Percentiles rank a stretch among this genome's conserved stretches.
These are phyloP conservation scores for Filobasidium floriforme DNA, from an alignment of 768 basidiomycete genomes.

Conservation along the genomic window DNA sequence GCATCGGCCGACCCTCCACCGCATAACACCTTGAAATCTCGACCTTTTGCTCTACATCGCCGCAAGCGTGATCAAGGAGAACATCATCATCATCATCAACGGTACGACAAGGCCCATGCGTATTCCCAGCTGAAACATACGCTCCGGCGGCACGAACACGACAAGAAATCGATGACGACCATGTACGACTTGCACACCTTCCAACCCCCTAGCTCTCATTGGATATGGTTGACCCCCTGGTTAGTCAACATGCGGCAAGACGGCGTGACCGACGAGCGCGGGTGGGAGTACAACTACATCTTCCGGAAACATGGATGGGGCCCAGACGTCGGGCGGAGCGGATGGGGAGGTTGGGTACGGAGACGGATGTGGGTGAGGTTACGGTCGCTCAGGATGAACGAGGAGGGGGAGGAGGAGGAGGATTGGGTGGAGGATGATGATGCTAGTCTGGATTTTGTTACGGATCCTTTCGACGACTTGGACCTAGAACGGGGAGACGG, in stretches of 20 bases:
- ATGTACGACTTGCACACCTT: slow-evolving; percentile 9
- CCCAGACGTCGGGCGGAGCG: slow-evolving; percentile 3
- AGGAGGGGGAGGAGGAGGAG: slow-evolving; percentile 13
- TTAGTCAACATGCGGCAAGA: slow-evolving; percentile 21
- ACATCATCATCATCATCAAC: neutral
- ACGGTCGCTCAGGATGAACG: slow-evolving; percentile 4
- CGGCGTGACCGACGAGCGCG: slow-evolving; percentile 22
- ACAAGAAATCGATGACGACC: neutral
- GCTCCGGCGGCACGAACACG: neutral
- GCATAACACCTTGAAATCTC: neutral
- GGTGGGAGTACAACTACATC: slow-evolving; percentile 25
- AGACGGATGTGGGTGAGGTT: slow-evolving; percentile 22
- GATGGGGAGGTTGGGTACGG: slow-evolving; percentile 23
- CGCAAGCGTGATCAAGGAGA: neutral
- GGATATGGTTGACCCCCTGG: slow-evolving; percentile 24
- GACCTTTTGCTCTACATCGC: neutral
- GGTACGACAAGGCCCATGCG: neutral
- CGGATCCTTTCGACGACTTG: neutral
- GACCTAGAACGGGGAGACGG: too few relatives aligned
- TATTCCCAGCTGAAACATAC: neutral
- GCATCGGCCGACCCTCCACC: neutral
- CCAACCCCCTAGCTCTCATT: slow-evolving; percentile 20
- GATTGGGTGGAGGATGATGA: neutral
- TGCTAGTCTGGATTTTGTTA: neutral
- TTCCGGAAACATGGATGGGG: slow-evolving; percentile 19